Conservation (phyloP, 352 stramenopile species). For the Globisporangium camurandrum region DNA sequence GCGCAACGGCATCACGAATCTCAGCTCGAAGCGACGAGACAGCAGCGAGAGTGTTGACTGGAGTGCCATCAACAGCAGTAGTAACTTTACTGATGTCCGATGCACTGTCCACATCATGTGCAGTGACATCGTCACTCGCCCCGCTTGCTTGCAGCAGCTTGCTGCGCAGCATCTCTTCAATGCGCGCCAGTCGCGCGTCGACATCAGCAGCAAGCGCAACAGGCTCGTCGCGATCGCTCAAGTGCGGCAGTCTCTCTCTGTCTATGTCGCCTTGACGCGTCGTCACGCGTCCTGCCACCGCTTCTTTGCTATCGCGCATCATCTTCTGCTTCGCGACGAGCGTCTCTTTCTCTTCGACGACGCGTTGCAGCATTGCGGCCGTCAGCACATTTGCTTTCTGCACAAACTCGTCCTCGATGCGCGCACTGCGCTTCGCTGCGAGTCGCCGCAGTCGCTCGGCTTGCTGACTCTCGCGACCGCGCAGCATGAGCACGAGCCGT, state of each 20-base stretch:
- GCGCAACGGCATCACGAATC: conserved; percentile 8
- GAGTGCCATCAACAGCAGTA: too few species aligned
- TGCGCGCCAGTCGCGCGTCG: conserved; percentile 13
- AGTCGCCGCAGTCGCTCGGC: conserved; percentile 15
- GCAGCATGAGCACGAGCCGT: conserved; percentile 43
- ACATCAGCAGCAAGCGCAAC: background rate
- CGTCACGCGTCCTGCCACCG: too few species aligned
- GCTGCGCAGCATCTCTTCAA: conserved; percentile 14
- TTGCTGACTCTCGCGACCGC: conserved; percentile 21
- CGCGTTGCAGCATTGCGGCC: conserved; percentile 38
- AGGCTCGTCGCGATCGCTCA: background rate
- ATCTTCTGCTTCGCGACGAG: conserved; percentile 31
- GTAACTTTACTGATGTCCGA: too few species aligned
- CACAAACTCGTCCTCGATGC: conserved; percentile 45
- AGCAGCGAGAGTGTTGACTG: background rate
- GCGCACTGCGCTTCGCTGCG: conserved; percentile 13
- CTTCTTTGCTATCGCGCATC: conserved; percentile 1
- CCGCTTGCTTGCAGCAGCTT: background rate
- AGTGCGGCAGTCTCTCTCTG: background rate
- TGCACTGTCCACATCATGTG: background rate
- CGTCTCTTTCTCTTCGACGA: conserved; percentile 44
- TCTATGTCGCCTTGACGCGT: too few species aligned
- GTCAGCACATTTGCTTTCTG: conserved; percentile 38
- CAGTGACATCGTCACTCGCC: background rate
- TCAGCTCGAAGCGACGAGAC: background rate